Conservation (phyloP, 306 rosid species). For the Dalbergia oliveri region DNA sequence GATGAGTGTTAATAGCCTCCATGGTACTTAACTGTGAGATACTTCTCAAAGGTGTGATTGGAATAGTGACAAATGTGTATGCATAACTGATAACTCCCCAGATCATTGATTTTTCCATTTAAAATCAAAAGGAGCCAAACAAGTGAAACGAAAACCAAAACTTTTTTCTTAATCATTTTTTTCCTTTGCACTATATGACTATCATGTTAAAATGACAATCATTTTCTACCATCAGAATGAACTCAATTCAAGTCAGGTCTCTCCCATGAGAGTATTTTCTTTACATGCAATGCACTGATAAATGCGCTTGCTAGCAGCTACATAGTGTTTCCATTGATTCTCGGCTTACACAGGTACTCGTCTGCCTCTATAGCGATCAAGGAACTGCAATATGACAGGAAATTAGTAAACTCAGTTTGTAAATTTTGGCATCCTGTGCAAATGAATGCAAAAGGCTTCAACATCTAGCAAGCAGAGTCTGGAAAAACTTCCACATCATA, state of each 20-base stretch:
- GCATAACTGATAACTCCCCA: slow-evolving; percentile 25
- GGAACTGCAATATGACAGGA: slow-evolving; percentile 62
- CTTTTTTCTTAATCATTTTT: slow-evolving; percentile 19
- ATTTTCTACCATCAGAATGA: slow-evolving; percentile 48
- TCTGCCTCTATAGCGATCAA: slow-evolving; percentile 84
- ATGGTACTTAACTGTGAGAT: no score
- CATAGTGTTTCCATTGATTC: slow-evolving; percentile 39
- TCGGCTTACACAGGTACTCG: slow-evolving; percentile 84
- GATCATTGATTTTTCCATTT: slow-evolving; percentile 35
- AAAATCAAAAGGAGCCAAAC: slow-evolving; percentile 33
- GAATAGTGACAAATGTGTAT: no score
- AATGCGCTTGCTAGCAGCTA: slow-evolving; percentile 43
- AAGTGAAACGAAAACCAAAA: slow-evolving; percentile 42
- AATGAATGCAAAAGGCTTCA: slow-evolving; percentile 22
- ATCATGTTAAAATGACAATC: slow-evolving; percentile 36
- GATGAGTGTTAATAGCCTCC: no score
- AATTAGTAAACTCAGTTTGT: slow-evolving; percentile 21
- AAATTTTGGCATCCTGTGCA: slow-evolving; percentile 16
- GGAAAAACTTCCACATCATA: not conserved
- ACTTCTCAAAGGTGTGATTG: no score
- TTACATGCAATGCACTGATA: slow-evolving; percentile 65
- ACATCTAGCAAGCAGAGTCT: not conserved
- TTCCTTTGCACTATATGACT: slow-evolving; percentile 36
- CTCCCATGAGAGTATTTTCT: slow-evolving; percentile 55
- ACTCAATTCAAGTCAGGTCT: slow-evolving; percentile 25